phyloP scores from a whole-genome alignment of 768 basidiomycete genomes.

The Leccinellum luteum region DNA sequence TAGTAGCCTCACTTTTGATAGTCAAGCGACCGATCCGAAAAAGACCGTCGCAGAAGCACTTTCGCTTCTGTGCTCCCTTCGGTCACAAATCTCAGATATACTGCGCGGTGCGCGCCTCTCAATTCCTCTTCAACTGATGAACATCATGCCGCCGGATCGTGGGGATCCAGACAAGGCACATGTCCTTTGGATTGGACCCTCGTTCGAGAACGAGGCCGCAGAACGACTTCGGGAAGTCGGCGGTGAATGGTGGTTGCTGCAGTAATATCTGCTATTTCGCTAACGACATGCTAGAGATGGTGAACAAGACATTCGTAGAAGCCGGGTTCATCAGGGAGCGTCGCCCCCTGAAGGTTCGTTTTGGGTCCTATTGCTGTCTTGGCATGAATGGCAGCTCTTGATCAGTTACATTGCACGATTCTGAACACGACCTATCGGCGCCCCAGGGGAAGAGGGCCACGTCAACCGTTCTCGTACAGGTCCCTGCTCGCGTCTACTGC shows the following conservation, averaged over 20 bases:
- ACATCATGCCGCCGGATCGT: slow-evolving; percentile 45
- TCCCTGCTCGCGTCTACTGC: slow-evolving; percentile 33
- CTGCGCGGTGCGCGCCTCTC: slow-evolving; percentile 33
- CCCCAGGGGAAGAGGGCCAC: slow-evolving; percentile 26
- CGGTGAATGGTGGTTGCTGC: slow-evolving; percentile 27
- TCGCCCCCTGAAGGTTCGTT: slow-evolving; percentile 49
- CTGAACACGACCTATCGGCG: slow-evolving; percentile 48
- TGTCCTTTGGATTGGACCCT: slow-evolving; percentile 57
- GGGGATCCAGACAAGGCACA: slow-evolving; percentile 42
- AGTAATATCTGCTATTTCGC: not conserved
- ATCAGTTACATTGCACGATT: slow-evolving; percentile 49
- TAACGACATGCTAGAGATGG: slow-evolving; percentile 35
- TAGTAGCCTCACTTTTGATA: not conserved
- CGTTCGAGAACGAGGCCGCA: slow-evolving; percentile 31
- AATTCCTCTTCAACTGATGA: slow-evolving; percentile 46
- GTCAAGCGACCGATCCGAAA: not conserved
- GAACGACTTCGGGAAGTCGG: slow-evolving; percentile 31
- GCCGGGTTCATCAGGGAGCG: slow-evolving; percentile 45
- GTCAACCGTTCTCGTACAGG: slow-evolving; percentile 43
- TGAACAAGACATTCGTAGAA: slow-evolving; percentile 38
- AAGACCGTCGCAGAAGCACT: slow-evolving; percentile 42
- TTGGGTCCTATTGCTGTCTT: not conserved
- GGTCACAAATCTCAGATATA: slow-evolving; percentile 42
- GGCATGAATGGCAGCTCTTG: not conserved
- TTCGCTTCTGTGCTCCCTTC: slow-evolving; percentile 37